These are phyloP conservation scores for Sclerotinia nivalis DNA, from an alignment of 2,329 filamentous ascomycete genomes.

Conservation along the genomic window DNA sequence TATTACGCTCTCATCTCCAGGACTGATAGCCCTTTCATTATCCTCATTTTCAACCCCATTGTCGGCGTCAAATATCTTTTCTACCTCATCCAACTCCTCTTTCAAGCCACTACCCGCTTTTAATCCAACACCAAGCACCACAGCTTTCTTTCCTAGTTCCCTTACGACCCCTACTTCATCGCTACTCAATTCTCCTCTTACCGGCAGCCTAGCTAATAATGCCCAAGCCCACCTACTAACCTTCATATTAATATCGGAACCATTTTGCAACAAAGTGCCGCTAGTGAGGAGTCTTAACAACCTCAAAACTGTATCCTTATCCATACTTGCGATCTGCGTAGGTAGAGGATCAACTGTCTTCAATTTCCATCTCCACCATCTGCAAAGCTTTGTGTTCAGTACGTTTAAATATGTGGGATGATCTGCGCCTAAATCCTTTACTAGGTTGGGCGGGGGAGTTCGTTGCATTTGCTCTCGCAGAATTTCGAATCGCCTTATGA, in stretches of 20 bases:
- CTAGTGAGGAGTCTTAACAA: constrained; percentile 66
- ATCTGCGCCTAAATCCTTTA: constrained; percentile 53
- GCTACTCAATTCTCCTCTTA: constrained; percentile 72
- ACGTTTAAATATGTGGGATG: constrained; percentile 51
- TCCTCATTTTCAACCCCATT: constrained; percentile 43
- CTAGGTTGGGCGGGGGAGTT: constrained; percentile 53
- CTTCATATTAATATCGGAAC: constrained; percentile 61
- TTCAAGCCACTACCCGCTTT: constrained; percentile 42
- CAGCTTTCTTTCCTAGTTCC: constrained; percentile 76
- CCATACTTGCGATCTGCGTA: constrained; percentile 62
- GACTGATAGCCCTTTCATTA: constrained; percentile 36
- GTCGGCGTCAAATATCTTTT: constrained; percentile 51
- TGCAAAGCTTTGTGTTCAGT: constrained; percentile 46
- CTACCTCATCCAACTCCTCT: constrained; percentile 48
- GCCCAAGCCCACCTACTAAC: constrained; percentile 86
- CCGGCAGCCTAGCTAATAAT: constrained; percentile 72
- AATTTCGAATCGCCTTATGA: constrained; percentile 64
- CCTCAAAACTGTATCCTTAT: constrained; percentile 64
- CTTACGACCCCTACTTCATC: constrained; percentile 74
- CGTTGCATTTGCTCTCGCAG: constrained; percentile 63
- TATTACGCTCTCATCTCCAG: constrained; percentile 7
- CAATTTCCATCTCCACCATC: constrained; percentile 55
- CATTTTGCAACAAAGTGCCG: constrained; percentile 57
- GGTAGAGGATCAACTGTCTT: constrained; percentile 57
- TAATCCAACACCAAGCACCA: constrained; percentile 48